These are phyloP conservation scores for Sphagnurus paluster DNA, from an alignment of 1,284 basidiomycete genomes.

Conservation along the genomic window DNA sequence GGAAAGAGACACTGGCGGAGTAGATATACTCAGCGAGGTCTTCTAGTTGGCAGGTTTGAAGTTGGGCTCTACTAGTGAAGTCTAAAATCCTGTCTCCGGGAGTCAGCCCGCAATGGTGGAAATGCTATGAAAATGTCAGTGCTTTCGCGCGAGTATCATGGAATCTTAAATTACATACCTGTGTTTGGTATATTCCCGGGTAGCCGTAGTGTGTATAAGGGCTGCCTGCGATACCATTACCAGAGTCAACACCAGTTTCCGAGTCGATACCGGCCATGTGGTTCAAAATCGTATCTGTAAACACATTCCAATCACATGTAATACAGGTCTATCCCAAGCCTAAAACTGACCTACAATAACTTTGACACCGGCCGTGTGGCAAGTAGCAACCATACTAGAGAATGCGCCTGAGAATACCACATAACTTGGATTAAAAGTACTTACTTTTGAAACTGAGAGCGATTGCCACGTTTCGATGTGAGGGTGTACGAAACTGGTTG, in stretches of 20 bases:
- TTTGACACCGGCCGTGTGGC: slow-evolving; percentile 60
- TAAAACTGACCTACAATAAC: slow-evolving; percentile 53
- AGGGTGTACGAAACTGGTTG: slow-evolving; percentile 38
- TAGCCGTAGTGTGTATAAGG: slow-evolving; percentile 60
- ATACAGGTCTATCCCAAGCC: neutral
- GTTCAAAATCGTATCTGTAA: slow-evolving; percentile 66
- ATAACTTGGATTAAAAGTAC: too few relatives aligned
- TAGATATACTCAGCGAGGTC: slow-evolving; percentile 53
- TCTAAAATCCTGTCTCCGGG: slow-evolving; percentile 55
- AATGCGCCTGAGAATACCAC: neutral
- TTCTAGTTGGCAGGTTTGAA: slow-evolving; percentile 60
- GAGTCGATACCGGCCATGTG: slow-evolving; percentile 64
- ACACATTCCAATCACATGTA: slow-evolving; percentile 2
- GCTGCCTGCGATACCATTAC: slow-evolving; percentile 52
- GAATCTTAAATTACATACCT: too few relatives aligned
- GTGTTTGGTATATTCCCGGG: slow-evolving; percentile 51
- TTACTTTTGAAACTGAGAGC: slow-evolving; percentile 19
- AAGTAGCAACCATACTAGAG: slow-evolving; percentile 54
- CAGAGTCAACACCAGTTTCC: too few relatives aligned
- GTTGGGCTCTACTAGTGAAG: slow-evolving; percentile 51
- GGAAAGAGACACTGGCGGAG: neutral
- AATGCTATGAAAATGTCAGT: slow-evolving; percentile 45
- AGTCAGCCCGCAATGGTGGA: slow-evolving; percentile 64
- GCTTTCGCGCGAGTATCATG: too few relatives aligned
- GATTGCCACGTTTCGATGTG: slow-evolving; percentile 23